Evolutionary conservation across 2,329 filamentous ascomycete genomes (phyloP), one percentile per base, ranked within the genome.

Genomic region (Trichophyton mentagrophytes): DNA sequence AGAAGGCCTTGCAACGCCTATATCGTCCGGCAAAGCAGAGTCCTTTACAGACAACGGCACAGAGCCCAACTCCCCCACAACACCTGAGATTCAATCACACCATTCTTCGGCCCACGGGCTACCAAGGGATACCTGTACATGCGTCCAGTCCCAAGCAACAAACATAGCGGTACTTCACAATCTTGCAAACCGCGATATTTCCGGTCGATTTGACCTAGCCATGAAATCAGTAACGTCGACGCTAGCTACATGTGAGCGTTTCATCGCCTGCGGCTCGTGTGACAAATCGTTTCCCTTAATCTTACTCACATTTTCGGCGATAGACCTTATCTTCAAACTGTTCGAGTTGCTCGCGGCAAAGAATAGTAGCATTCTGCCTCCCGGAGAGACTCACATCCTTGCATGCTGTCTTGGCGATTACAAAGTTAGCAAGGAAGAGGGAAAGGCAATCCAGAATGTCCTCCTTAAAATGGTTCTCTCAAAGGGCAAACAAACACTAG

Each of bases 381-480:
- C n/a, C 4, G 40, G n/a, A n/a, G 40, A 44, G n/a, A 3, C 27
- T 22, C 46, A 60, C 20, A n/a, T 22, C 11, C n/a, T 60, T 51
- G n/a, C 38, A 11, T 60, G 15, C 20, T 33, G 58, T 11, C 22
- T 60, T 6, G 58, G 58, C 25, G 38, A 44, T 13, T 60, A 60
- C 22, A 47, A 60, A 30, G 47, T 49, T 22, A 60, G 58, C 58
- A 53, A 60, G 22, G 58, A 60, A 47, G 58, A 60, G 17, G 36
- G 58, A n/a, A 27, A 30, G 3, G 59, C 59, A 17, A 38, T 60
- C 17, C 46, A 46, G 27, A 44, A 60, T 53, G 38, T 49, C 15
- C 46, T 60, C 44, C 59, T 60, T n/a, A 56, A 56, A 22, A 60
- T 56, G 59, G 25, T 49, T 5, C 36, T 60, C n/a, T 49, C 36